A percentile compares a stretch with the other conserved stretches of the same genome.
Conservation (phyloP, 2,329 filamentous ascomycete genomes). For the Dothideomycetes sp. region DNA sequence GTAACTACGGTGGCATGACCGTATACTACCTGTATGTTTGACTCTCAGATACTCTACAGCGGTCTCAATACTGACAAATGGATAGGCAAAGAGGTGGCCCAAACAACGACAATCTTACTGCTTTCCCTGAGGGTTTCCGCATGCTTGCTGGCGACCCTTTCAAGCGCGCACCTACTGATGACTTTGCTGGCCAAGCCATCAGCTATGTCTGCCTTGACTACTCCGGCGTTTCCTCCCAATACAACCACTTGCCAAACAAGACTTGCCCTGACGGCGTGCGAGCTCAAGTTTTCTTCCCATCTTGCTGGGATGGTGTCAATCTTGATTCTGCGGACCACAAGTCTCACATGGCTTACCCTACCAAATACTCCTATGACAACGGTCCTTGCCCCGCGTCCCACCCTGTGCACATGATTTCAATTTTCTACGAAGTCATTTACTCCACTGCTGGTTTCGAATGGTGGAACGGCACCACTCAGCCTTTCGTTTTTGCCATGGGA, state of each 20-base stretch:
- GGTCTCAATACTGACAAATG: background rate
- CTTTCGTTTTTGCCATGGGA: conserved; percentile 36
- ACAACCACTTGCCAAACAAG: conserved; percentile 52
- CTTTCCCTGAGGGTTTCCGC: conserved; percentile 63
- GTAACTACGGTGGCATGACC: conserved; percentile 47
- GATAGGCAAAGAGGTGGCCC: conserved; percentile 28
- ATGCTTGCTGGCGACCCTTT: conserved; percentile 57
- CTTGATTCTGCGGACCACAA: conserved; percentile 49
- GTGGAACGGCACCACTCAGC: conserved; percentile 22
- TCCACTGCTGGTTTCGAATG: conserved; percentile 21
- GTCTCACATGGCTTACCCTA: conserved; percentile 55
- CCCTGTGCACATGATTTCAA: conserved; percentile 25
- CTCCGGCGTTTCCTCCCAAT: conserved; percentile 32
- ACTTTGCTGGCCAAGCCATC: conserved; percentile 42
- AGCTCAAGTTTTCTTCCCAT: conserved; percentile 59
- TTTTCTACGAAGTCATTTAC: conserved; percentile 32
- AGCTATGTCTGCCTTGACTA: conserved; percentile 46
- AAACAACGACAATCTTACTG: conserved; percentile 54
- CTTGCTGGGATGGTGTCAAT: conserved; percentile 56
- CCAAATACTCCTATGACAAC: conserved; percentile 22
- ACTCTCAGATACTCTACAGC: background rate
- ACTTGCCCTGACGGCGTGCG: conserved; percentile 56
- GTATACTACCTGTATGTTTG: conserved; percentile 53
- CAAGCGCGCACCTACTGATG: conserved; percentile 45
- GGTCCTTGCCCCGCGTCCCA: conserved; percentile 31